Evolutionary conservation across 306 rosid species (phyloP).

Genomic region (Medicago truncatula): DNA sequence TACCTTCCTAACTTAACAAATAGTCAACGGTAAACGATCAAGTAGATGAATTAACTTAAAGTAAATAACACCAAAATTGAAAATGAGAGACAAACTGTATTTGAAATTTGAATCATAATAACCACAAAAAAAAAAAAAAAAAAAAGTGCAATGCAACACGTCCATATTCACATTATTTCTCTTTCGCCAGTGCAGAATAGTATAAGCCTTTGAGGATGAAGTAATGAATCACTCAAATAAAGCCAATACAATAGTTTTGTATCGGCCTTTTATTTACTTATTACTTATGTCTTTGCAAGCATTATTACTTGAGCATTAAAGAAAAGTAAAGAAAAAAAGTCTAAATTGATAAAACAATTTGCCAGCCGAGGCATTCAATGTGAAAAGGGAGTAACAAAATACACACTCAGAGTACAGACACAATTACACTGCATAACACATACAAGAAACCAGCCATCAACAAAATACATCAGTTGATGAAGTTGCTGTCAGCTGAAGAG

Average conservation of each 20-base stretch:
- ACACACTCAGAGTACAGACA: slow-evolving; percentile 40
- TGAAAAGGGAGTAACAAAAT: slow-evolving; percentile 39
- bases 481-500: slow-evolving; percentile 67
- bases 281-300: slow-evolving; percentile 21
- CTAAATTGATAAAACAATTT: slow-evolving; percentile 12
- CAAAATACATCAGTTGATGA: slow-evolving; percentile 70
- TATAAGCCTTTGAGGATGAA: not conserved
- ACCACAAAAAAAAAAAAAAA: not conserved
- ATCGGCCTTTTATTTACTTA: slow-evolving; percentile 14
- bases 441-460: slow-evolving; percentile 49
- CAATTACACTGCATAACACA: slow-evolving; percentile 41
- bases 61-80: not conserved
- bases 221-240: slow-evolving; percentile 5
- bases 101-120: not conserved
- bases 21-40: not conserved
- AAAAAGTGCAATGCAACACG: not conserved
- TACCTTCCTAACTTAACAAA: too few species aligned
- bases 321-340: not conserved
- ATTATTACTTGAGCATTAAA: slow-evolving; percentile 1
- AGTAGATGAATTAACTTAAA: not conserved
- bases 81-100: not conserved
- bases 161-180: not conserved
- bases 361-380: slow-evolving; percentile 44
- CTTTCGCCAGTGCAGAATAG: slow-evolving; percentile 12
- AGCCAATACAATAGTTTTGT: slow-evolving; percentile 17